Evolutionary conservation across 345 rosid species (phyloP), one percentile per base, ranked within the genome.

Genomic region (Ceriops zippeliana): DNA sequence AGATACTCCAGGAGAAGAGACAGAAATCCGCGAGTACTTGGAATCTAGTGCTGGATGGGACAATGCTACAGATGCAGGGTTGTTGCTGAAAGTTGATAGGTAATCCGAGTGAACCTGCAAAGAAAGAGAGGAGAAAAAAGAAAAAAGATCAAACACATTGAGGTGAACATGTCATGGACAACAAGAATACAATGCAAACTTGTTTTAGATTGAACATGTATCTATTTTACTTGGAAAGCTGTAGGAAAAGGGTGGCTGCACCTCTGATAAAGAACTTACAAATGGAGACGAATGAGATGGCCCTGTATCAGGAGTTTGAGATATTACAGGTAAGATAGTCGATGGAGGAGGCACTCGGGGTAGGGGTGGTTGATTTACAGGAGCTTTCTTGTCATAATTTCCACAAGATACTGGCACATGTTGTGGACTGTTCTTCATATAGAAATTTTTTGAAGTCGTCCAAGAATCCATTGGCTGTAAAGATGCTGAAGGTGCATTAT

Each of bases 341-440:
- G 80, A 70, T 68, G 97, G 96, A 37, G 96, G 97, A 7, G 96
- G 97, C 85, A 88, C 82, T 34, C 89, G 89, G 73, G 99, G 96
- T 79, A 95, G 82, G 73, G 99, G 96, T 65, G 98, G 99, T 75
- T 90, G 97, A 79, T 80, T 86, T 47, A 81, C 76, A 71, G 81
- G 62, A 74, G 70, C 63, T 78, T 87, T 89, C 70, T 81, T 90
- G 59, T 91, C 96, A 76, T 95, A 89, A 59, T 73, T 70, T 78
- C 96, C 96, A 66, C 90, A 88, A 66, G 85, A 78, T 65, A 84
- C 88, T 65, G 78, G 75, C 28, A 70, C 69, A 81, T 81, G 84
- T 68, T 86, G 98, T 13, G 84, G 86, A 70, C 83, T 82, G 72
- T 79, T 85, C 75, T 89, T 95, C 24, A 74, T 66, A 78, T 86